These are phyloP conservation scores for Sclerotinia nivalis DNA, from an alignment of 2,329 filamentous ascomycete species.

Conservation along the genomic window DNA sequence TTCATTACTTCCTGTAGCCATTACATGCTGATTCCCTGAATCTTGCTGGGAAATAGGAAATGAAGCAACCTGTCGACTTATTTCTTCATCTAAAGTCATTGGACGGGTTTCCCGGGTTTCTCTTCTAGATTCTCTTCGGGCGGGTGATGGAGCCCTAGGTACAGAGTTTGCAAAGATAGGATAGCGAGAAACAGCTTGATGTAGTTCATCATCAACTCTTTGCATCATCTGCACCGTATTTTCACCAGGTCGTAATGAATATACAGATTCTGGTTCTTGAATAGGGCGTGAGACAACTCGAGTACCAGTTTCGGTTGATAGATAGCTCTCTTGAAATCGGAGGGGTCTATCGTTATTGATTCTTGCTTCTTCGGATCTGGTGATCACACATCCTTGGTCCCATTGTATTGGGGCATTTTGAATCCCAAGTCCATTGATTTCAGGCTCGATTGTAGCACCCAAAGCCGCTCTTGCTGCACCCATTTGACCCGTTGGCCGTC, in stretches of 20 bases:
- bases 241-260: not conserved
- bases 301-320: not conserved
- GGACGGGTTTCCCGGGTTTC: too few species aligned
- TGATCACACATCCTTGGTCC: not conserved
- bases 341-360: not conserved
- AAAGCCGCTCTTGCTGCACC: conserved; percentile 1
- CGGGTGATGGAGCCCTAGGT: too few species aligned
- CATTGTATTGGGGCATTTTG: not conserved
- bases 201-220: not conserved
- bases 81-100: not conserved
- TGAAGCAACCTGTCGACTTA: not conserved
- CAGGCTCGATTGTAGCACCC: not conserved
- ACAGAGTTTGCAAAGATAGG: not conserved
- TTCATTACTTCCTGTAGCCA: not conserved
- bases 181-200: not conserved
- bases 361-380: not conserved
- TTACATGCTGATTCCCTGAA: too few species aligned
- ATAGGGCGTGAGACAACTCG: not conserved
- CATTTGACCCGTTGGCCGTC: not conserved
- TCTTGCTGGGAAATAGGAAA: not conserved
- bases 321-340: not conserved
- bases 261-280: not conserved
- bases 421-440: too few species aligned
- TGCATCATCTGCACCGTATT: not conserved
- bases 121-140: not conserved